A percentile compares a stretch with the other conserved stretches of the same genome.
Conservation (phyloP, 345 rosid species). For the Salix exigua region DNA sequence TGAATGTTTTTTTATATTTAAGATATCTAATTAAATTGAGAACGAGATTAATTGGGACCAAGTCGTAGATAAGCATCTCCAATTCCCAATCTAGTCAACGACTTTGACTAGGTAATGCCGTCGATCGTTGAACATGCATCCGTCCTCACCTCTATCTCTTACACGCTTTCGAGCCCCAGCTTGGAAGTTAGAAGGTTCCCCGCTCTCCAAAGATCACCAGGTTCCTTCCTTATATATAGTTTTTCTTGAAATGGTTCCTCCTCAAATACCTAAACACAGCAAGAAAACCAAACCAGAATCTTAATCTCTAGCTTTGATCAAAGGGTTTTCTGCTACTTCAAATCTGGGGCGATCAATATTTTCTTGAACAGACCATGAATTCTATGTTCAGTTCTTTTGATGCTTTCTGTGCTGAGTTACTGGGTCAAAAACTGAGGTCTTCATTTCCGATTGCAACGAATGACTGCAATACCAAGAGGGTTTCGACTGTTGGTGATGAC, state of each 20-base stretch:
- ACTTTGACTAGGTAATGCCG: not conserved
- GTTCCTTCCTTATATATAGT: not conserved
- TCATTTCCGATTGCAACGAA: constrained; percentile 14
- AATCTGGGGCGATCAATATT: not conserved
- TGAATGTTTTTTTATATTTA: no score
- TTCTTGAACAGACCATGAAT: constrained; percentile 40
- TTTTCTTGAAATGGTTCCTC: not conserved
- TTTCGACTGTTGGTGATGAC: not conserved
- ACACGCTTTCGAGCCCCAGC: not conserved
- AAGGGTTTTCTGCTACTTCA: not conserved
- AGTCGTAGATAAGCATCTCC: not conserved
- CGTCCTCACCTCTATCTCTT: no score
- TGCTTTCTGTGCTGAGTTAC: constrained; percentile 49
- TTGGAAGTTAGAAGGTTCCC: no score
- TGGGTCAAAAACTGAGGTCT: constrained; percentile 39
- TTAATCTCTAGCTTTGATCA: not conserved
- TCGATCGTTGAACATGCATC: not conserved
- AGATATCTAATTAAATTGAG: no score
- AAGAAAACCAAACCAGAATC: not conserved
- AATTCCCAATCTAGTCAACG: not conserved
- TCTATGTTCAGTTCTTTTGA: constrained; percentile 78
- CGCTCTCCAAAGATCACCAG: no score
- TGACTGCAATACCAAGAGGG: not conserved
- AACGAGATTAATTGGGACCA: not conserved
- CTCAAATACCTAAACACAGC: not conserved